These are phyloP conservation scores for Aspergillus taichungensis DNA, from an alignment of 495 filamentous ascomycete species.

Conservation along the genomic window DNA sequence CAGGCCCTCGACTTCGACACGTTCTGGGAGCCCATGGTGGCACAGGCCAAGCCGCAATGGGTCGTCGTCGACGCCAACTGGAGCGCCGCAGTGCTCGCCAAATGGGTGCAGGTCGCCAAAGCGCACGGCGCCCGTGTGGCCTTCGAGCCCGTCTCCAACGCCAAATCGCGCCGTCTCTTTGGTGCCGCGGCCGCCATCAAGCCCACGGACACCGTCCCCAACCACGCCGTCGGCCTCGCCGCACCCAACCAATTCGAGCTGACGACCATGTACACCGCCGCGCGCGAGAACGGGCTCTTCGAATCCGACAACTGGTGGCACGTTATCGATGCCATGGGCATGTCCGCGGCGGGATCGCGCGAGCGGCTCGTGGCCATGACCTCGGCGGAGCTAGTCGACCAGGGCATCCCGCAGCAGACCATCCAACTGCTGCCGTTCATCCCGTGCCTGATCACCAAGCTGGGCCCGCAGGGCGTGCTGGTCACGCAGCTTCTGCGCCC, in stretches of 20 bases:
- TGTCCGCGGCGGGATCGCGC: conserved; percentile 48
- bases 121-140: conserved; percentile 49
- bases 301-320: conserved; percentile 63
- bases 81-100: conserved; percentile 49
- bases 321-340: conserved; percentile 64
- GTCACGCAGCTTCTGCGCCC: conserved; percentile 58
- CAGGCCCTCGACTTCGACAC: conserved; percentile 32
- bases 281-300: conserved; percentile 54
- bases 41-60: conserved; percentile 53
- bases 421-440: conserved; percentile 85
- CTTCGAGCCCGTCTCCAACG: conserved; percentile 84
- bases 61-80: conserved; percentile 81
- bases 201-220: conserved; percentile 45
- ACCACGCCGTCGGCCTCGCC: conserved; percentile 54
- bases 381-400: conserved; percentile 53
- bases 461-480: conserved; percentile 72
- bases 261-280: conserved; percentile 59
- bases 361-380: conserved; percentile 57
- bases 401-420: conserved; percentile 71
- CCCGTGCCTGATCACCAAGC: conserved; percentile 73
- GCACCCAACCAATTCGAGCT: conserved; percentile 83
- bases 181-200: conserved; percentile 20
- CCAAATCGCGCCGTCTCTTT: conserved; percentile 68
- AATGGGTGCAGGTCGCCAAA: conserved; percentile 53
- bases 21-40: conserved; percentile 52